These are phyloP conservation scores for Penicillium crustosum DNA, from an alignment of 2,329 filamentous ascomycete genomes.

Conservation along the genomic window DNA sequence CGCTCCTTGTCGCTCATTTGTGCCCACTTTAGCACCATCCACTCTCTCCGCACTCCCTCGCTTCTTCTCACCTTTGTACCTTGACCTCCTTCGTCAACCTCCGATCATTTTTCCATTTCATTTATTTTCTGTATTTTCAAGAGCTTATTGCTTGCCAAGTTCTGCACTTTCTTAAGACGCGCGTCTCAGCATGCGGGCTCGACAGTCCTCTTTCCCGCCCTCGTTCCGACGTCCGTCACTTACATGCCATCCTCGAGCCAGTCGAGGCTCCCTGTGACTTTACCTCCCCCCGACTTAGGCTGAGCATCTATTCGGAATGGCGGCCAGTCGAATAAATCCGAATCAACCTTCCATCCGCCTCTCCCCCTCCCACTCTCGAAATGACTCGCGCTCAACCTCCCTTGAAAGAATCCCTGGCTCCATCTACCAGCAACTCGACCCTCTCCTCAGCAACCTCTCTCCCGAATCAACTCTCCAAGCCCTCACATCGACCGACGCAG, in stretches of 20 bases:
- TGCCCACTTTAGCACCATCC: not conserved
- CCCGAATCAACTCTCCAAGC: constrained; percentile 55
- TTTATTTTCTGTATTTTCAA: not conserved
- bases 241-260: constrained; percentile 20
- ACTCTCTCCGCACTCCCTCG: constrained; percentile 6
- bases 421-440: constrained; percentile 43
- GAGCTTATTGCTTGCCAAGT: constrained; percentile 4
- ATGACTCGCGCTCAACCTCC: constrained; percentile 38
- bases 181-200: constrained; percentile 40
- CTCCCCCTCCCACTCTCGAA: constrained; percentile 28
- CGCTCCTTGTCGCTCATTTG: constrained; percentile 8
- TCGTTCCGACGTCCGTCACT: constrained; percentile 32
- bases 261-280: constrained; percentile 18
- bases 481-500: constrained; percentile 46
- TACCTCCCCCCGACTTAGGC: constrained; percentile 16
- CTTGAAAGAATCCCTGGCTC: constrained; percentile 39
- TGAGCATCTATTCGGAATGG: constrained; percentile 30
- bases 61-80: not conserved
- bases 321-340: constrained; percentile 32
- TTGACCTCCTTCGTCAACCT: not conserved
- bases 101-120: not conserved
- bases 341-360: constrained; percentile 32
- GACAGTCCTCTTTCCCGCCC: constrained; percentile 31
- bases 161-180: constrained; percentile 21
- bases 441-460: constrained; percentile 54